Conservation (phyloP, 2,329 filamentous ascomycete genomes). For the Fusarium musae region DNA sequence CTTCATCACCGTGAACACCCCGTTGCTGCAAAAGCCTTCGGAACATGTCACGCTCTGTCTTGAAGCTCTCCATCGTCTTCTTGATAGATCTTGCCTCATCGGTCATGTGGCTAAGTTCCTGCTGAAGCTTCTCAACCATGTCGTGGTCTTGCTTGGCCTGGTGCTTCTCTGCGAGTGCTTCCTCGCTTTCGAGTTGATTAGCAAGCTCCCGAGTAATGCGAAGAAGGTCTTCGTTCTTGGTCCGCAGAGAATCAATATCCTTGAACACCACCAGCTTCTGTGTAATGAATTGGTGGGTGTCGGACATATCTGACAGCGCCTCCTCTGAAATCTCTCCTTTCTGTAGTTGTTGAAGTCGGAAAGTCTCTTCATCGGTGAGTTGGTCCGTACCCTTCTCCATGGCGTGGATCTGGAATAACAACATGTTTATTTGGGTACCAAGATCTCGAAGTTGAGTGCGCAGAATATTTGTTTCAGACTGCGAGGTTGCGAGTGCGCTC, state of each 20-base stretch:
- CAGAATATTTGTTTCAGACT: constrained; percentile 80
- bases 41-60: constrained; percentile 97
- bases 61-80: constrained; percentile 89
- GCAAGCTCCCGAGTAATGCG: constrained; percentile 86
- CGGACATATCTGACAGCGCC: constrained; percentile 77
- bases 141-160: constrained; percentile 73
- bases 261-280: constrained; percentile 91
- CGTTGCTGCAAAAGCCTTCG: constrained; percentile 88
- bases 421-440: constrained; percentile 88
- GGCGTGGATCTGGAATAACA: constrained; percentile 87
- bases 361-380: constrained; percentile 76
- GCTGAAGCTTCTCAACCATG: constrained; percentile 77
- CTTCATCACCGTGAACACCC: constrained; percentile 68
- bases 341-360: constrained; percentile 81
- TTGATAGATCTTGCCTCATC: constrained; percentile 87
- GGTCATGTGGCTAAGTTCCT: constrained; percentile 78
- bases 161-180: constrained; percentile 75
- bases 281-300: constrained; percentile 89
- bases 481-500: constrained; percentile 71
- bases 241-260: constrained; percentile 83
- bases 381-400: constrained; percentile 81
- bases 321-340: constrained; percentile 79
- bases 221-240: constrained; percentile 87
- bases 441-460: constrained; percentile 90
- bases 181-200: constrained; percentile 90